Evolutionary conservation across 202 grass and related monocot genomes (phyloP), one percentile per base, ranked within the genome.

Genomic region (Schoenoplectus triqueter): DNA sequence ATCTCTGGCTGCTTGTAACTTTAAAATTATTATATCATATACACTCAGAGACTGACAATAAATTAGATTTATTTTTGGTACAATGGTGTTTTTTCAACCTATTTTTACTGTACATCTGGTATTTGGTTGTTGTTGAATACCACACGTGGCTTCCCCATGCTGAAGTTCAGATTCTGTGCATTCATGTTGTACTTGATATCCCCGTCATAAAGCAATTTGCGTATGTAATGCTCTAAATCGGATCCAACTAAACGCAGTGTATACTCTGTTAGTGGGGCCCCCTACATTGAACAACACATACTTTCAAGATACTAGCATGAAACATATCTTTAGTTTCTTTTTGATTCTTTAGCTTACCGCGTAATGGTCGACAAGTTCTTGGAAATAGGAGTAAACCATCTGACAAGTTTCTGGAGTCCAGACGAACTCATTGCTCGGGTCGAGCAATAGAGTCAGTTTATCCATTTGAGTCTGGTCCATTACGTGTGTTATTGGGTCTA

Each of bases 401-500:
- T 98, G 95, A 80, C 90, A 92, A 1, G 93, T 85, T 9, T 95
- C 93, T 48, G 82, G 81, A 57, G 85, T 95, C 91, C 95, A 98
- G 7, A 90, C 89, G 84, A 98, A 98, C 89, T 98, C 95, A 69
- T 95, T 83, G 78, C 86, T 83, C 0, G 95, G 92, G 78, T 98
- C 93, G 50, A 98, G 93, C 18, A 98, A 48, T 83, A 98, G 91
- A 64, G 95, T 98, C 47, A 95, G 89, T 93, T 95, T 98, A 89
- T 95, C 95, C 88, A 92, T 92, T 88, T 95, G 95, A 22, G 92
- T 93, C 91, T 98, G 95, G 90, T 98, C 95, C 89, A 98, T 95
- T 52, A 85, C 91, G 65, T 95, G 83, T 56, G 95, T 98, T 17
- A 86, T 90, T 20, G 91, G 93, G 82, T 98, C 90, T 86, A 98